Base-by-base conservation (phyloP, 208 protist species). In the Leishmania braziliensis region DNA sequence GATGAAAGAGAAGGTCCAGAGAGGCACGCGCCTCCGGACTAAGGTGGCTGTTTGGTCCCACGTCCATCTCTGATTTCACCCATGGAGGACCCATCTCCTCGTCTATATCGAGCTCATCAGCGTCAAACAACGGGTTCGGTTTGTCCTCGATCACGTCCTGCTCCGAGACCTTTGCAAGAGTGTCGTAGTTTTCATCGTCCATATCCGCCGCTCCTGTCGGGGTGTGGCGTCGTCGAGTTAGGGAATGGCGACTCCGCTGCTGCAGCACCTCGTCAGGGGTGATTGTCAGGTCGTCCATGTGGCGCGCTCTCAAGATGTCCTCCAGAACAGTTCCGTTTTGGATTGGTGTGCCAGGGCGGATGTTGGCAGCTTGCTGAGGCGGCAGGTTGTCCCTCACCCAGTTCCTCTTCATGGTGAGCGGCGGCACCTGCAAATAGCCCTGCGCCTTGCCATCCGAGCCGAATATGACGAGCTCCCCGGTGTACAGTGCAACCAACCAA, bases 391-490 rank as follows among this genome's bases (percentile, higher is more conserved):
- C 75, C 29, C 86, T 84, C 65, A 84, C 83, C 97, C 97, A 98
- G 63, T 96, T 73, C 68, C 91, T 93, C 75, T 95, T 93, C 26
- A 98, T 84, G 14, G 87, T 83, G 1, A 98, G 85, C 54, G 92
- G 88, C 14, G 96, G 96, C 9, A 98, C 82, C 46, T 87, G 86
- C 26, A 97, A 51, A 23, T 88, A 75, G 1, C 88, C 90, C 51
- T 86, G 84, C 62, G 88, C 78, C 69, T 88, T 83, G 51, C 96
- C 96, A 20, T 93, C 81, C 46, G 88, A 83, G 9, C 78, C 53
- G 51, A 98, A 91, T 18, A 98, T 85, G 50, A 98, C 75, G 5
- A 98, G 87, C 78, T 98, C 96, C 6, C 92, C 97, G 29, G 87
- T 95, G 75, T 93, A 94, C 65, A 96, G 95, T 20, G 92, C 81